Evolutionary conservation across 2,329 filamentous ascomycete species (phyloP).

Genomic region (Aspergillus sp.): DNA sequence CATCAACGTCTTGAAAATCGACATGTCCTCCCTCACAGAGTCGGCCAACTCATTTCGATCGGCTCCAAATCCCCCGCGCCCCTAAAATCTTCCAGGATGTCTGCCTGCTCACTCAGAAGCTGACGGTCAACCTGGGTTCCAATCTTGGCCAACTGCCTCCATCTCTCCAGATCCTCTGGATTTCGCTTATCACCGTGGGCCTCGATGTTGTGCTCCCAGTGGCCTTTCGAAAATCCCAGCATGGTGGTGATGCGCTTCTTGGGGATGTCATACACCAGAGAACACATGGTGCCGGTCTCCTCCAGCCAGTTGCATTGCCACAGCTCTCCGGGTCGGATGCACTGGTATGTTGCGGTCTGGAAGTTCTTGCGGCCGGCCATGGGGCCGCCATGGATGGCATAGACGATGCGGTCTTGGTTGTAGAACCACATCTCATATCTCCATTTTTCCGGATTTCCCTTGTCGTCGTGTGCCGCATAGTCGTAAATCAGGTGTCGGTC

Average conservation of each 20-base stretch:
- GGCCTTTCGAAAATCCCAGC: slow-evolving; percentile 55
- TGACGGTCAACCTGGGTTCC: slow-evolving; percentile 52
- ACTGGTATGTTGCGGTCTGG: slow-evolving; percentile 57
- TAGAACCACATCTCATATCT: slow-evolving; percentile 63
- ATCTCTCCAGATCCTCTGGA: slow-evolving; percentile 50
- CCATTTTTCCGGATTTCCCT: slow-evolving; percentile 58
- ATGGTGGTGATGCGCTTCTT: slow-evolving; percentile 51
- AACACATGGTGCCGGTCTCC: slow-evolving; percentile 59
- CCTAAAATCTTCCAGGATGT: slow-evolving; percentile 51
- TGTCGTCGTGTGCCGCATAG: slow-evolving; percentile 49
- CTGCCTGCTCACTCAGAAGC: slow-evolving; percentile 55
- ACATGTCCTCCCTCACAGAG: slow-evolving; percentile 22
- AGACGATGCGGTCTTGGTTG: slow-evolving; percentile 54
- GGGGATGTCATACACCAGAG: slow-evolving; percentile 56
- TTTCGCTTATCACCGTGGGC: slow-evolving; percentile 60
- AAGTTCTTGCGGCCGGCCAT: slow-evolving; percentile 58
- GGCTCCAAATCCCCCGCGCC: slow-evolving; percentile 50
- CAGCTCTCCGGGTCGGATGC: slow-evolving; percentile 56
- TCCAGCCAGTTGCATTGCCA: slow-evolving; percentile 64
- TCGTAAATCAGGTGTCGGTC: slow-evolving; percentile 59
- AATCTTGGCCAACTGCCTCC: slow-evolving; percentile 52
- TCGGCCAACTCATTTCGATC: slow-evolving; percentile 43
- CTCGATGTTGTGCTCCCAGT: slow-evolving; percentile 53
- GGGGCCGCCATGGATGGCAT: slow-evolving; percentile 60
- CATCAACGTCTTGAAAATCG: background rate